phyloP scores from a whole-genome alignment of 192 early-diverging fungal genomes.

The Thamnidium elegans region DNA sequence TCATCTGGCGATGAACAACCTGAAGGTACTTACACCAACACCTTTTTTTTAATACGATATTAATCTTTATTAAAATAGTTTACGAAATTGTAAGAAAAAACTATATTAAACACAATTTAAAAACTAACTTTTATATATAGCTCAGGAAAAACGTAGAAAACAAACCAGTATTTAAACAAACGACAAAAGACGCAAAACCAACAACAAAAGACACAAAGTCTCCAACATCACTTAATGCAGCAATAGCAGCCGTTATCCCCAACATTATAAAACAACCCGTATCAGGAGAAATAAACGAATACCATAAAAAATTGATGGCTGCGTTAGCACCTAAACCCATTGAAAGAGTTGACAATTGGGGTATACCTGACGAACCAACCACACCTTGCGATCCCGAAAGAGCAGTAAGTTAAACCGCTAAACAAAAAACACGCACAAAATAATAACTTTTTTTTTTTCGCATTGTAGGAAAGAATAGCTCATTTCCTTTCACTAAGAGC shows the following conservation, averaged over 20 bases:
- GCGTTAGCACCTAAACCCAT: conserved; percentile 48
- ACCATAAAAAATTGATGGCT: conserved; percentile 3
- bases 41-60: no score
- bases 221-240: neutral
- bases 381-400: conserved; percentile 58
- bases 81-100: no score
- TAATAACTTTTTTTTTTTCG: neutral
- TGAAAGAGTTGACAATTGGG: conserved; percentile 51
- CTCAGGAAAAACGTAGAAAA: neutral
- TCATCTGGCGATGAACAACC: conserved; percentile 7
- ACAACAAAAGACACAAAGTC: neutral
- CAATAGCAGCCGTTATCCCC: no score
- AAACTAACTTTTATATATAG: no score
- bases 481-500: conserved; percentile 67
- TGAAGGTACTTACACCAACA: neutral
- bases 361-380: conserved; percentile 54
- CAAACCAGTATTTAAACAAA: neutral
- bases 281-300: neutral
- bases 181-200: neutral
- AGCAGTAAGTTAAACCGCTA: conserved; percentile 43
- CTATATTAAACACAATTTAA: no score
- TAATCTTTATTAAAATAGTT: no score
- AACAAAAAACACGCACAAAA: neutral
- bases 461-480: conserved; percentile 64
- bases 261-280: neutral